Conservation (phyloP, 257 asterid species). For the Gentiana dahurica region DNA sequence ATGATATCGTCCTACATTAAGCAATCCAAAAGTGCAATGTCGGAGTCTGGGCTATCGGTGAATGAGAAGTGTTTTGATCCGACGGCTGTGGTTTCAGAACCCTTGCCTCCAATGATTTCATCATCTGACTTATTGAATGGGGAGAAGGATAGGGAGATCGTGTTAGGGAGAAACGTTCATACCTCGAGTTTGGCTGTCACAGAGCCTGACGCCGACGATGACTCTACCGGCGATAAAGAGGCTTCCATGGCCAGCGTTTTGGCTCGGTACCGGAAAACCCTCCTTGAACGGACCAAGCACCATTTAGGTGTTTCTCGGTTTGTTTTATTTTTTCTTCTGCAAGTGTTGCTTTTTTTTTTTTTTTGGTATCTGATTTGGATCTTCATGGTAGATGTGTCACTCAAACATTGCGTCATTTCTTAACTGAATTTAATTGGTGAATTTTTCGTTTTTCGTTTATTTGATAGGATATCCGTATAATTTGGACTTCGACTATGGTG, state of each 20-base stretch:
- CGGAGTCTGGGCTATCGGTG: slow-evolving; percentile 5
- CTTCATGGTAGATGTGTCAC: slow-evolving; percentile 4
- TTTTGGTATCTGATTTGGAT: not conserved
- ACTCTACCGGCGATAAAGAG: slow-evolving; percentile 91
- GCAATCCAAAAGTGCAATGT: slow-evolving; percentile 18
- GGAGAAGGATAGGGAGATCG: slow-evolving; percentile 44
- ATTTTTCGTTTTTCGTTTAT: not conserved
- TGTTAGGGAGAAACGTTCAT: slow-evolving; percentile 77
- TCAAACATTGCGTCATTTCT: not conserved
- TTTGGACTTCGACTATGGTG: slow-evolving; percentile 94
- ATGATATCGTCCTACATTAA: slow-evolving; percentile 23
- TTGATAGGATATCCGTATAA: slow-evolving; percentile 83
- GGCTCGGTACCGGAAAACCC: slow-evolving; percentile 76
- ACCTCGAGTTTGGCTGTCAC: slow-evolving; percentile 74
- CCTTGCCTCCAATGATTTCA: slow-evolving; percentile 37
- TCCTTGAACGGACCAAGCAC: slow-evolving; percentile 72
- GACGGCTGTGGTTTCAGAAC: slow-evolving; percentile 39
- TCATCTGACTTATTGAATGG: slow-evolving; percentile 1
- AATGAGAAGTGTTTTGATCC: slow-evolving; percentile 35
- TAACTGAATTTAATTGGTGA: not conserved
- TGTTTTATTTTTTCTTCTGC: not conserved
- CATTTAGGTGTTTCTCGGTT: slow-evolving; percentile 55
- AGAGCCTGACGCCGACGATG: slow-evolving; percentile 93
- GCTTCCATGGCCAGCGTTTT: slow-evolving; percentile 88
- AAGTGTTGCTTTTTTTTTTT: not conserved